Evolutionary conservation across 1,284 basidiomycete genomes (phyloP).

Genomic region (Coniferiporia weirii): DNA sequence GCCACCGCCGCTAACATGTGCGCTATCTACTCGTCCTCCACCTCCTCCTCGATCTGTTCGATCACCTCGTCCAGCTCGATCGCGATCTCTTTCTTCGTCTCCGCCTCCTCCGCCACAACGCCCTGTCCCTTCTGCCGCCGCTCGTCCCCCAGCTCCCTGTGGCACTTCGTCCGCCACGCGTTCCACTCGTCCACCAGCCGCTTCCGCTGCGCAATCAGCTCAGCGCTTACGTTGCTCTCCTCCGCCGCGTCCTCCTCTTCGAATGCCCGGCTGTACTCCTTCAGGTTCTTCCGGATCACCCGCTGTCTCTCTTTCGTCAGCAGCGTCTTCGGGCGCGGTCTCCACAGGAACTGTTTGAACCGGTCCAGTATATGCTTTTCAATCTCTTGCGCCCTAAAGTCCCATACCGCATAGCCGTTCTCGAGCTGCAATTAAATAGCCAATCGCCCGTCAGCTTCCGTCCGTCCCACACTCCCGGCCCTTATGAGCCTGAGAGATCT

Average conservation of each 20-base stretch:
- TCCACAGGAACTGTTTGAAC: constrained; percentile 99
- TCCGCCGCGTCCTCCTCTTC: constrained; percentile 97
- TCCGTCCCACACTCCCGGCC: background rate
- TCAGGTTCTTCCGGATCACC: constrained; percentile 83
- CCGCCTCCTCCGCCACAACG: constrained; percentile 33
- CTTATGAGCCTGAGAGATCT: constrained; percentile 6
- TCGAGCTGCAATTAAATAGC: constrained; percentile 61
- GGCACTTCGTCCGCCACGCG: constrained; percentile 76
- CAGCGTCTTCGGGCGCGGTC: constrained; percentile 86
- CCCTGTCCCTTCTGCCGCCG: constrained; percentile 31
- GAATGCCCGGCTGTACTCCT: constrained; percentile 88
- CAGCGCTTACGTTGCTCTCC: constrained; percentile 90
- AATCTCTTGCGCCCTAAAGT: constrained; percentile 93
- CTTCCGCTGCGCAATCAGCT: constrained; percentile 87
- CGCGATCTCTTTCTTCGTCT: constrained; percentile 81
- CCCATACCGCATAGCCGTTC: constrained; percentile 96
- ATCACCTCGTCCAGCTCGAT: constrained; percentile 89
- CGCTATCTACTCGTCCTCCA: constrained; percentile 28
- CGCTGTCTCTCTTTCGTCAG: constrained; percentile 88
- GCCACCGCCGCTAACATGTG: background rate
- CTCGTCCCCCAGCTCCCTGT: constrained; percentile 54
- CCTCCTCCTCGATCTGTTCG: constrained; percentile 83
- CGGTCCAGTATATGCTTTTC: constrained; percentile 86
- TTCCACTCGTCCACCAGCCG: constrained; percentile 98
- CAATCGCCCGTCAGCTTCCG: background rate